These are phyloP conservation scores for Adansonia madagascariensis DNA, from an alignment of 441 rosid species.

Conservation along the genomic window DNA sequence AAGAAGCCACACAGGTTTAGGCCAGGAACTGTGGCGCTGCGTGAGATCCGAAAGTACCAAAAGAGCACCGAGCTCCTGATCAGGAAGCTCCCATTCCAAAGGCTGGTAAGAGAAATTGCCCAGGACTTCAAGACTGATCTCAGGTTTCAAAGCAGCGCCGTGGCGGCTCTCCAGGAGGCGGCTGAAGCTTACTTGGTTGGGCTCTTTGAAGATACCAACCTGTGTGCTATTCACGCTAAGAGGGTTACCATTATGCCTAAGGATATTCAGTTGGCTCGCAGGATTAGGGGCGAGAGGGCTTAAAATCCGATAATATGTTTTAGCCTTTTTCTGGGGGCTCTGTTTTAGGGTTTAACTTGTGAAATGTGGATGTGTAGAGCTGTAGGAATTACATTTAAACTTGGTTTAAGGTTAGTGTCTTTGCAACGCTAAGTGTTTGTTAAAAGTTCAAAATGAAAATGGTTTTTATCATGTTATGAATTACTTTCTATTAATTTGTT, in stretches of 20 bases:
- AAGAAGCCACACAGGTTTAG: constrained; percentile 57
- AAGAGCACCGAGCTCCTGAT: constrained; percentile 49
- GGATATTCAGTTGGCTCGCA: constrained; percentile 4
- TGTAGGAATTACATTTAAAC: too few species aligned
- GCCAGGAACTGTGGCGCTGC: constrained; percentile 48
- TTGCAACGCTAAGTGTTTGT: too few species aligned
- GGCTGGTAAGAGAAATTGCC: constrained; percentile 47
- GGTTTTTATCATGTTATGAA: too few species aligned
- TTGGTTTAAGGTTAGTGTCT: too few species aligned
- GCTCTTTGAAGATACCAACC: not conserved
- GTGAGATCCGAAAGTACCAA: constrained; percentile 50
- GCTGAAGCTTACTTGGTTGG: not conserved
- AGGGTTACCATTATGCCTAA: not conserved
- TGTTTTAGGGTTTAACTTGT: not conserved
- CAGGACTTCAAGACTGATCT: constrained; percentile 51
- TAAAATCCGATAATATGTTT: not conserved
- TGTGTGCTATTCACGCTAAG: constrained; percentile 5
- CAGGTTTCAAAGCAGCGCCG: constrained; percentile 51
- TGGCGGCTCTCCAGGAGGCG: constrained; percentile 36
- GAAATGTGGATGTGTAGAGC: too few species aligned
- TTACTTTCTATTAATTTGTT: too few species aligned
- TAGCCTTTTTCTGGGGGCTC: not conserved
- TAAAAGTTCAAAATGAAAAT: too few species aligned
- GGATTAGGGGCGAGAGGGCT: constrained; percentile 3
- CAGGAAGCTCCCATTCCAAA: constrained; percentile 49